Percentiles rank a stretch among this genome's conserved stretches.
Conservation (phyloP, 495 filamentous ascomycete genomes). For the Daldinia caldariorum region DNA sequence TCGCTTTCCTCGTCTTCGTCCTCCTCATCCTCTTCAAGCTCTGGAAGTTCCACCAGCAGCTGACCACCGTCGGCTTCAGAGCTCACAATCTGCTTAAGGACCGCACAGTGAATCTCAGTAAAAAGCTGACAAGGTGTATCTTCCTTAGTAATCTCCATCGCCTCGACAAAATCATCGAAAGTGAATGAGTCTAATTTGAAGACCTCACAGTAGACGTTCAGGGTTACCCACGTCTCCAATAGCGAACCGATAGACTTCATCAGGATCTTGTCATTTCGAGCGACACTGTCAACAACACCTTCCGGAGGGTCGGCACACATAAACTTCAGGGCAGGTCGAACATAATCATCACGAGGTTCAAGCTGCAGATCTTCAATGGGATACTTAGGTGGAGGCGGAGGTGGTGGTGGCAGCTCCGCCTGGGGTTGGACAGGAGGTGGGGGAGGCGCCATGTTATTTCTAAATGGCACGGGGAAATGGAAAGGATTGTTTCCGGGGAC, state of each 20-base stretch:
- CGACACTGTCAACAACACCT: conserved; percentile 47
- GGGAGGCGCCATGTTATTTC: conserved; percentile 50
- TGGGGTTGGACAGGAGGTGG: conserved; percentile 42
- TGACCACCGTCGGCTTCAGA: conserved; percentile 78
- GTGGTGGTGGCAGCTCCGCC: conserved; percentile 63
- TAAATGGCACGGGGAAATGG: conserved; percentile 54
- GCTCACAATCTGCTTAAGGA: conserved; percentile 87
- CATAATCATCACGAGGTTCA: conserved; percentile 65
- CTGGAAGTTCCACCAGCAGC: conserved; percentile 79
- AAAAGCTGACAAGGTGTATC: conserved; percentile 87
- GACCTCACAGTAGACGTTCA: conserved; percentile 95
- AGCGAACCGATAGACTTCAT: conserved; percentile 83
- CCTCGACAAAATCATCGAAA: conserved; percentile 93
- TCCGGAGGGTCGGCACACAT: conserved; percentile 69
- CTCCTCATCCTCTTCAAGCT: conserved; percentile 74
- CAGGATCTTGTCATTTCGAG: conserved; percentile 65
- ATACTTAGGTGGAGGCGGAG: conserved; percentile 87
- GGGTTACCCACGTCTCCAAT: conserved; percentile 91
- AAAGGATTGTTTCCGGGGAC: conserved; percentile 54
- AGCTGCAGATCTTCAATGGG: conserved; percentile 94
- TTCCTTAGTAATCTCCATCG: conserved; percentile 79
- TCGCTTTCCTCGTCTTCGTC: conserved; percentile 64
- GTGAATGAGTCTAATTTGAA: conserved; percentile 96
- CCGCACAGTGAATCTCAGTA: conserved; percentile 88
- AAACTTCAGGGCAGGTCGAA: conserved; percentile 79